Evolutionary conservation across 768 basidiomycete genomes (phyloP), one percentile per base, ranked within the genome.

Genomic region (Lentinula raphanica): DNA sequence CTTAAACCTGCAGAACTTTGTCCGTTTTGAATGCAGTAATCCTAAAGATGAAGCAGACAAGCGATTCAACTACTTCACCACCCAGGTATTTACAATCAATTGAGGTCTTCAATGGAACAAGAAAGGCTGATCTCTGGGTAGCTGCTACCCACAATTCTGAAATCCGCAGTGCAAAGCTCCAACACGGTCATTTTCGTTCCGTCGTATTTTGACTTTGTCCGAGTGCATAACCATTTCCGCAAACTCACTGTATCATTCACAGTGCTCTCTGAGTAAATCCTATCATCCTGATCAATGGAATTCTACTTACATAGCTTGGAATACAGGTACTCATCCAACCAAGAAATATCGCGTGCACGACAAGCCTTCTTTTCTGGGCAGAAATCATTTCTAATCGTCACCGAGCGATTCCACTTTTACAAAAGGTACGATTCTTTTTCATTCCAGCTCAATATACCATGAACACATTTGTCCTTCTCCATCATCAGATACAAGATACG

Each of bases 391-490:
- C 71, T 99, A 29, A 79, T 98, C 61, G 78, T 98, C 67, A 96
- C 91, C 65, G 97, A 99, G 68, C 85, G 97, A n/a, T 98, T 98
- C 79, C 95, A 99, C 71, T 99, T 98, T 71, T 98, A 93, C 79
- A 84, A 92, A 62, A 78, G 94, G 88, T 87, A 44, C 7, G 39
- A 3, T 44, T 61, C 19, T 28, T 21, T 27, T 56, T n/a, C n/a
- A n/a, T n/a, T n/a, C n/a, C n/a, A n/a, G n/a, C n/a, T n/a, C n/a
- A n/a, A n/a, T n/a, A n/a, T n/a, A n/a, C n/a, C n/a, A n/a, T n/a
- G n/a, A n/a, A n/a, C n/a, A n/a, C n/a, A n/a, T n/a, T n/a, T n/a
- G n/a, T n/a, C n/a, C n/a, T n/a, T n/a, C n/a, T n/a, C n/a, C 4
- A 19, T 25, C 1, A 27, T 19, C 62, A 92, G 94, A 58, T 98